Evolutionary conservation across 2,329 filamentous ascomycete genomes (phyloP), one percentile per base, ranked within the genome.

Genomic region (Lachnellula hyalina): DNA sequence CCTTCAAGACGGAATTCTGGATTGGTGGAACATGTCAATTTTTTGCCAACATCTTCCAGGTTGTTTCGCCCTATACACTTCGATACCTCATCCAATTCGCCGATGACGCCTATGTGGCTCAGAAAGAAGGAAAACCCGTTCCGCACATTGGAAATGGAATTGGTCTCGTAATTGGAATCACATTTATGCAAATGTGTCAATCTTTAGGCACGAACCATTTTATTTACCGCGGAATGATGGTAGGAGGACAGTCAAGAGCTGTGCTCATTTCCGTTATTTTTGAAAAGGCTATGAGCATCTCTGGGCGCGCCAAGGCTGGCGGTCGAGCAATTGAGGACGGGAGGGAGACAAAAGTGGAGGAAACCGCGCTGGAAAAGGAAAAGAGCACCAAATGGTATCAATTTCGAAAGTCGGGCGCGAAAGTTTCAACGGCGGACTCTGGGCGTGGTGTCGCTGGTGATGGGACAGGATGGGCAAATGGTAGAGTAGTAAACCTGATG

Each of bases 401-500:
- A 15, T 46, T 46, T 23, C 70, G 67, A 5, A 74, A 75, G 28
- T 74, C 75, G 48, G 71, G 70, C 3, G 61, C 69, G 4, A 73
- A 74, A 68, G 12, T 72, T 74, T 21, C 67, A 68, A 15, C 28
- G 4, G 34, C 44, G 38, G 71, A 75, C 57, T 66, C 65, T 51
- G 72, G 63, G 12, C 71, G 75, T 3, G 81, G 79, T 2, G 73
- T 86, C 19, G 72, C 80, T 11, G 83, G 83, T 4, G 88, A 94
- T 64, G 89, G 87, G 2, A 77, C 83, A 21, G 94, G 93, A 23
- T 97, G 93, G 93, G 86, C 86, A 54, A 97, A 96, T 65, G 94
- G 94, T 21, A 84, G 90, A 59, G 90, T 97, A 51, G 84, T 94
- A 68, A 96, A 95, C 63, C 69, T 97, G 63, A 96, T 97, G 92